Conservation (phyloP, 75 land plant genomes). For the Adiantum capillusveneris region DNA sequence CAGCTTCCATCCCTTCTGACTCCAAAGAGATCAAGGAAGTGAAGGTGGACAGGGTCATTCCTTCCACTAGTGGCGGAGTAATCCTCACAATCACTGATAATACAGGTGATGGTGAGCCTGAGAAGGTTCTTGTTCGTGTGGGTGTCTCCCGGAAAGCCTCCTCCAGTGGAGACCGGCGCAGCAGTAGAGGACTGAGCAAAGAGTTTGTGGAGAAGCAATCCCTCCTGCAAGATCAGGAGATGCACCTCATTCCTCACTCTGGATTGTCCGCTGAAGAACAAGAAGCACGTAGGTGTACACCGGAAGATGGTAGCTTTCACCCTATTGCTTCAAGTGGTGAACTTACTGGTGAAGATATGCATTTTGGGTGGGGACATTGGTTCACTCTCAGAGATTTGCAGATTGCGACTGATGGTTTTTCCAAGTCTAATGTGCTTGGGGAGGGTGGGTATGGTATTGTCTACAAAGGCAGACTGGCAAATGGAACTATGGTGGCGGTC, state of each 20-base stretch:
- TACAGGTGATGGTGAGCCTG: constrained; percentile 8
- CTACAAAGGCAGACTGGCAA: constrained; percentile 51
- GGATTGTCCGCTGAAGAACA: neutral
- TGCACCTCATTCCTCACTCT: neutral
- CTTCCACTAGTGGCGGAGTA: constrained; percentile 10
- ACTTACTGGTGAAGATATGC: constrained; percentile 43
- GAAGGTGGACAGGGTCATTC: constrained; percentile 24
- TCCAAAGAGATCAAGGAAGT: constrained; percentile 81
- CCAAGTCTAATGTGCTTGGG: constrained; percentile 57
- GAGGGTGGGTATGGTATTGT: constrained; percentile 94
- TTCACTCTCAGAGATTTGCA: constrained; percentile 76
- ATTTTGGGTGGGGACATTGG: constrained; percentile 93
- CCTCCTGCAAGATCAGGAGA: neutral
- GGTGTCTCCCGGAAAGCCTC: neutral
- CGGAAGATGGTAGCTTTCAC: neutral
- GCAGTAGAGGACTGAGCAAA: neutral
- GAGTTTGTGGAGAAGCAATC: too few species aligned
- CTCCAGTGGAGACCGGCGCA: neutral
- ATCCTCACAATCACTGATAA: constrained; percentile 2
- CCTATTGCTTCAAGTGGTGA: constrained; percentile 16
- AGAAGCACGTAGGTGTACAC: neutral
- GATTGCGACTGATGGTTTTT: constrained; percentile 48
- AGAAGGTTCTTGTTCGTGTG: neutral
- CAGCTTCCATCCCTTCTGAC: constrained; percentile 30
- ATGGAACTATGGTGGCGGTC: constrained; percentile 49